phyloP scores from a whole-genome alignment of 371 early-diverging fungal genomes.

The Batkoa obscura region DNA sequence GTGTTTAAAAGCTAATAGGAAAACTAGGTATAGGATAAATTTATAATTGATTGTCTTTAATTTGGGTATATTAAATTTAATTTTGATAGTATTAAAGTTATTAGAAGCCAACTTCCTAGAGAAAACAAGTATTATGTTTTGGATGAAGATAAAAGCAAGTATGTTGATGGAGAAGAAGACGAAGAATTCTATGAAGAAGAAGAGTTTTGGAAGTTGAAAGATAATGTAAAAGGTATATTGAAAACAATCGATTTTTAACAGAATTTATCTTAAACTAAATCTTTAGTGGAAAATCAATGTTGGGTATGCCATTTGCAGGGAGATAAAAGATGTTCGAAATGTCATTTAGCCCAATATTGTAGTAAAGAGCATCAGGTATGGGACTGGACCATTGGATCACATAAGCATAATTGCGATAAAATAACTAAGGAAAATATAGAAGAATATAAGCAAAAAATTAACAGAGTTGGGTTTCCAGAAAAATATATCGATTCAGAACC shows the following conservation, averaged over 20 bases:
- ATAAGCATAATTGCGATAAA: background rate
- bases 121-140: conserved; percentile 23
- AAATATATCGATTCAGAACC: conserved; percentile 56
- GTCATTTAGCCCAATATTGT: conserved; percentile 56
- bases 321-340: conserved; percentile 56
- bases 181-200: conserved; percentile 19
- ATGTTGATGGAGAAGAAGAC: conserved; percentile 11
- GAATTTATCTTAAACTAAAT: no score
- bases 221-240: background rate
- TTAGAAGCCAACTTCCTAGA: conserved; percentile 64
- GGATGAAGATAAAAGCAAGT: background rate
- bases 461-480: conserved; percentile 29
- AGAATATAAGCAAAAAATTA: background rate
- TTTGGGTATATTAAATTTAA: background rate
- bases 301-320: conserved; percentile 64
- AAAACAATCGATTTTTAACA: background rate
- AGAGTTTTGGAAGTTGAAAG: conserved; percentile 9
- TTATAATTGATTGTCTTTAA: background rate
- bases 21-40: conserved; percentile 23
- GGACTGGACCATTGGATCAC: conserved; percentile 70
- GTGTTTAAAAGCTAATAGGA: conserved; percentile 47
- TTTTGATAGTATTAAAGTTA: conserved; percentile 56
- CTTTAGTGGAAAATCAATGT: no score
- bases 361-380: conserved; percentile 61
- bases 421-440: no score